A percentile compares a stretch with the other conserved stretches of the same genome.
Conservation (phyloP, 1,284 basidiomycete species). For the Sporisorium sorghi region DNA sequence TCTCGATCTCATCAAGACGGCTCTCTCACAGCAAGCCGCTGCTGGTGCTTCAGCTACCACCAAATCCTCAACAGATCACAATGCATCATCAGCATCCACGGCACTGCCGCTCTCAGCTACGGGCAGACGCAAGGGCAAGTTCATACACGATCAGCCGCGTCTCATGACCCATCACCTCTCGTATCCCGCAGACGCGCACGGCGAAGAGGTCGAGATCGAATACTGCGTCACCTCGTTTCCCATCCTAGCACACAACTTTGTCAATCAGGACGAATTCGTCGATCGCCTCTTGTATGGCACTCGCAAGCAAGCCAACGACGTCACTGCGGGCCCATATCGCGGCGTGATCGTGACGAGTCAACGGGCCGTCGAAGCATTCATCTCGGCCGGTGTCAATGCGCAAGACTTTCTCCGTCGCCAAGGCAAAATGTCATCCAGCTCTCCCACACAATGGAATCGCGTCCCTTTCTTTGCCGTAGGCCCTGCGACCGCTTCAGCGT, state of each 20-base stretch:
- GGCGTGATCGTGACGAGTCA: constrained; percentile 65
- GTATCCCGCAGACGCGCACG: constrained; percentile 28
- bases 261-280: constrained; percentile 49
- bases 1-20: constrained; percentile 39
- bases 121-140: constrained; percentile 55
- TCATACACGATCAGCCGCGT: constrained; percentile 53
- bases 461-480: constrained; percentile 67
- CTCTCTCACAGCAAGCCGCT: constrained; percentile 26
- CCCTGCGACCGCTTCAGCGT: constrained; percentile 56
- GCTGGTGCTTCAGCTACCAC: constrained; percentile 12
- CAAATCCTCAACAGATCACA: constrained; percentile 17
- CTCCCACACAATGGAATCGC: constrained; percentile 52
- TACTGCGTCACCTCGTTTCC: constrained; percentile 62
- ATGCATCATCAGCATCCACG: constrained; percentile 9
- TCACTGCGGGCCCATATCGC: constrained; percentile 30
- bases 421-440: constrained; percentile 29
- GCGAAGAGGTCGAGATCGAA: constrained; percentile 51
- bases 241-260: constrained; percentile 52
- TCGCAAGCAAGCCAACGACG: not conserved
- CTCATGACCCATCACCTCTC: constrained; percentile 66
- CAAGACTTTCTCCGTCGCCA: constrained; percentile 26
- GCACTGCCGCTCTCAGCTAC: constrained; percentile 31
- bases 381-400: constrained; percentile 48
- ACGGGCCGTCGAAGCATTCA: constrained; percentile 64
- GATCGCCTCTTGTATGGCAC: constrained; percentile 44